phyloP scores from a whole-genome alignment of 2,329 filamentous ascomycete species.

The Fonsecaea erecta region DNA sequence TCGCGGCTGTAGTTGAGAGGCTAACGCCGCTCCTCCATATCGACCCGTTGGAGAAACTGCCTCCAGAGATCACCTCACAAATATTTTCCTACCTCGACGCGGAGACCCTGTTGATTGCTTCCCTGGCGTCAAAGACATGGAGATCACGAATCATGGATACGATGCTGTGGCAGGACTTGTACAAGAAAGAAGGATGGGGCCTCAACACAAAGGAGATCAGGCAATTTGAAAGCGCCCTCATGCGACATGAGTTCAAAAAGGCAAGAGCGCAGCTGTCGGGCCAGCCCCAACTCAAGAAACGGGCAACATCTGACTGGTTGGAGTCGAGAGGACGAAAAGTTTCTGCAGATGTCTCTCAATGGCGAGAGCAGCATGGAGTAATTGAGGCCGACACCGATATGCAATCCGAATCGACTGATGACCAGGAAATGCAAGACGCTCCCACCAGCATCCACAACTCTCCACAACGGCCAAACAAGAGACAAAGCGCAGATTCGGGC shows the following conservation, averaged over 20 bases:
- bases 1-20: constrained; percentile 78
- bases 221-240: constrained; percentile 63
- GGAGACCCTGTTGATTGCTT: constrained; percentile 76
- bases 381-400: constrained; percentile 51
- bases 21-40: constrained; percentile 86
- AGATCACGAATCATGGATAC: constrained; percentile 79
- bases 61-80: constrained; percentile 87
- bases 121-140: constrained; percentile 80
- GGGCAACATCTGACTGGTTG: constrained; percentile 53
- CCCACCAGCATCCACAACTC: constrained; percentile 28
- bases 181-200: constrained; percentile 84
- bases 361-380: constrained; percentile 55
- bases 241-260: constrained; percentile 48
- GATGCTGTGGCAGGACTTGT: constrained; percentile 83
- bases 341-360: constrained; percentile 40
- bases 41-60: constrained; percentile 84
- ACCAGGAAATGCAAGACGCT: constrained; percentile 51
- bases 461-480: constrained; percentile 35
- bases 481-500: constrained; percentile 33
- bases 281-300: constrained; percentile 59
- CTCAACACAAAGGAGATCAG: constrained; percentile 69
- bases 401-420: constrained; percentile 45
- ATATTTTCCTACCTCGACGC: constrained; percentile 87
- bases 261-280: constrained; percentile 50
- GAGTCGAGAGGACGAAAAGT: constrained; percentile 42